Evolutionary conservation across 345 rosid genomes (phyloP).

Genomic region (Salix viminalis): DNA sequence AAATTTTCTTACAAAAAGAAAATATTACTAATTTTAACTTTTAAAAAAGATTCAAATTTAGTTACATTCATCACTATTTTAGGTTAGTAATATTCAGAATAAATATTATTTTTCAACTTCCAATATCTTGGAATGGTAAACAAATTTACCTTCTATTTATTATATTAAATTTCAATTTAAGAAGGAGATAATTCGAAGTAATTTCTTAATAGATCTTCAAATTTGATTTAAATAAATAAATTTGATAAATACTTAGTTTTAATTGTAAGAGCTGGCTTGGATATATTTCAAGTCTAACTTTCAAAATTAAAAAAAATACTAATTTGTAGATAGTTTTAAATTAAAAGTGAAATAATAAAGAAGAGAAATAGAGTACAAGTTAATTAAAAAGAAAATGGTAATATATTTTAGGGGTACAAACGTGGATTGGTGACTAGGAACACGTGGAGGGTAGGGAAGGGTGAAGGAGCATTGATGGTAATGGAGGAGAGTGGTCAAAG

Average conservation of each 20-base stretch:
- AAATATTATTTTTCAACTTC: background rate
- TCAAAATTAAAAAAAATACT: too few species aligned
- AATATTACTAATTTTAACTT: background rate
- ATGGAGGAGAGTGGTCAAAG: slow-evolving; percentile 17
- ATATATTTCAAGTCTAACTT: too few species aligned
- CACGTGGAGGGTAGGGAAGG: slow-evolving; percentile 12
- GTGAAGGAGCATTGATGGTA: slow-evolving; percentile 8
- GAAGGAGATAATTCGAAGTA: too few species aligned
- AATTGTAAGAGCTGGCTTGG: too few species aligned
- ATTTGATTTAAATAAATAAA: too few species aligned
- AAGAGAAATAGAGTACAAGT: too few species aligned
- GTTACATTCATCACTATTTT: background rate
- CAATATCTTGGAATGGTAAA: background rate
- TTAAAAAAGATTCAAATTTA: background rate
- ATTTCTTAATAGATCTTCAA: too few species aligned
- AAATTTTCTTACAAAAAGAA: background rate
- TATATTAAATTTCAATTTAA: background rate
- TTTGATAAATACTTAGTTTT: too few species aligned
- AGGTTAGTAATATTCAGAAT: background rate
- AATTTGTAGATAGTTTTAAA: background rate
- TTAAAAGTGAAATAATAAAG: background rate
- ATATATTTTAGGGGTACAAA: too few species aligned
- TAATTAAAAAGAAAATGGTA: too few species aligned
- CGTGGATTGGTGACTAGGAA: background rate
- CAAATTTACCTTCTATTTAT: background rate